phyloP scores from a whole-genome alignment of 306 rosid species.

The Bauhinia variegata region DNA sequence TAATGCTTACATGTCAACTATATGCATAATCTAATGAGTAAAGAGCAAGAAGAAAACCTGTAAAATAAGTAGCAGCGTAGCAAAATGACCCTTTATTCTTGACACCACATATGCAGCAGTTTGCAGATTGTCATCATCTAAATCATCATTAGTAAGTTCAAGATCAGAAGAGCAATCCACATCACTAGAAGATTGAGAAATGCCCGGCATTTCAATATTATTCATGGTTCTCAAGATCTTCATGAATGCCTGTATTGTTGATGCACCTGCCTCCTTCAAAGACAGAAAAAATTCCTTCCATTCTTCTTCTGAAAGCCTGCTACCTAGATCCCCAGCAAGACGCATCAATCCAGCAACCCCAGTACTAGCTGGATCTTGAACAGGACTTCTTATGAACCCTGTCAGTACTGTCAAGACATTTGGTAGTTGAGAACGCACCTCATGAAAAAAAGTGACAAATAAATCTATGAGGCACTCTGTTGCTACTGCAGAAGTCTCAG shows the following conservation, averaged over 20 bases:
- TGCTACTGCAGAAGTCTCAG: conserved; percentile 84
- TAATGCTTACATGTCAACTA: conserved; percentile 10
- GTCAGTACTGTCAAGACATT: conserved; percentile 75
- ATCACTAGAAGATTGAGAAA: conserved; percentile 54
- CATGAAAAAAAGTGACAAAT: conserved; percentile 67
- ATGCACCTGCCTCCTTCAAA: conserved; percentile 78
- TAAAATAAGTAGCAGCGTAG: conserved; percentile 80
- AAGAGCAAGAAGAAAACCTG: conserved; percentile 76
- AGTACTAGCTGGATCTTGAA: conserved; percentile 89
- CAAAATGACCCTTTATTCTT: conserved; percentile 81
- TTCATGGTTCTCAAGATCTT: conserved; percentile 86
- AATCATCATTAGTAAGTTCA: conserved; percentile 68
- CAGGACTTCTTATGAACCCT: conserved; percentile 77
- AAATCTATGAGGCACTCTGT: conserved; percentile 84
- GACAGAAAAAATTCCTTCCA: conserved; percentile 79
- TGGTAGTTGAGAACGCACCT: conserved; percentile 77
- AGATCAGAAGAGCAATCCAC: conserved; percentile 66
- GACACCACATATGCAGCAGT: conserved; percentile 79
- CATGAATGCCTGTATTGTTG: conserved; percentile 74
- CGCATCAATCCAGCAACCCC: conserved; percentile 88
- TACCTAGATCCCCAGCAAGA: conserved; percentile 72
- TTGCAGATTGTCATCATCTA: conserved; percentile 87
- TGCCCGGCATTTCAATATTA: conserved; percentile 49
- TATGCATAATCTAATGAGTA: conserved; percentile 11
- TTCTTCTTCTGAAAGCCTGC: conserved; percentile 74